Evolutionary conservation across 345 rosid species (phyloP).

Genomic region (Zanthoxylum bungeanum): DNA sequence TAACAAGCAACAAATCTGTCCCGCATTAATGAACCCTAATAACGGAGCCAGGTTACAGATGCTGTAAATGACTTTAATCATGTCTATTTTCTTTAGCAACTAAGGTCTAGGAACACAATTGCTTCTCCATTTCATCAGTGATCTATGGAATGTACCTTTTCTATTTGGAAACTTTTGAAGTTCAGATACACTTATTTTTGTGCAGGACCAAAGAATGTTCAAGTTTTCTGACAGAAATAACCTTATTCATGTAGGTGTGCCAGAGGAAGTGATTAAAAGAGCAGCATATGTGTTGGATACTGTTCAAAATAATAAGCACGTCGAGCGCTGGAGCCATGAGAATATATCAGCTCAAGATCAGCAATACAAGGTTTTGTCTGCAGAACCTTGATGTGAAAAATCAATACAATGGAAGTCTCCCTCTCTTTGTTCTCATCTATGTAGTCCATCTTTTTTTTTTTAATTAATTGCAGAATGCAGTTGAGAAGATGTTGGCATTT

Average conservation of each 20-base stretch:
- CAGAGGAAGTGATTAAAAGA: slow-evolving; percentile 76
- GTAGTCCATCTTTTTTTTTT: background rate
- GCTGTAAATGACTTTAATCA: background rate
- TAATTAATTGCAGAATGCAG: slow-evolving; percentile 49
- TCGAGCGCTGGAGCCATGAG: slow-evolving; percentile 53
- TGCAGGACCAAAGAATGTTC: background rate
- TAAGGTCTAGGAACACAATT: background rate
- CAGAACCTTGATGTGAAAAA: background rate
- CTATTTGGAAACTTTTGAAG: background rate
- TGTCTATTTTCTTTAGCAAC: background rate
- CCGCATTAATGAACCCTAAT: background rate
- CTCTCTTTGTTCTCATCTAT: background rate
- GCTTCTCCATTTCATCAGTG: background rate
- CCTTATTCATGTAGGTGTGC: slow-evolving; percentile 52
- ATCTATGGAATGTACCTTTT: background rate
- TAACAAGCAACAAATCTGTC: background rate
- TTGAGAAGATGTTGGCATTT: slow-evolving; percentile 62
- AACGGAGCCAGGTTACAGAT: background rate
- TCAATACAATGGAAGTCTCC: background rate
- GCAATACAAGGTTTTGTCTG: slow-evolving; percentile 52
- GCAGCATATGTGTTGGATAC: slow-evolving; percentile 62
- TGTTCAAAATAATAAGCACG: slow-evolving; percentile 39
- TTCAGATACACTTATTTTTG: background rate
- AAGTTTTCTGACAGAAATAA: slow-evolving; percentile 1
- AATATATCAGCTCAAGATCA: slow-evolving; percentile 62